phyloP scores from a whole-genome alignment of 2,329 filamentous ascomycete species.

The Alternaria triticina region DNA sequence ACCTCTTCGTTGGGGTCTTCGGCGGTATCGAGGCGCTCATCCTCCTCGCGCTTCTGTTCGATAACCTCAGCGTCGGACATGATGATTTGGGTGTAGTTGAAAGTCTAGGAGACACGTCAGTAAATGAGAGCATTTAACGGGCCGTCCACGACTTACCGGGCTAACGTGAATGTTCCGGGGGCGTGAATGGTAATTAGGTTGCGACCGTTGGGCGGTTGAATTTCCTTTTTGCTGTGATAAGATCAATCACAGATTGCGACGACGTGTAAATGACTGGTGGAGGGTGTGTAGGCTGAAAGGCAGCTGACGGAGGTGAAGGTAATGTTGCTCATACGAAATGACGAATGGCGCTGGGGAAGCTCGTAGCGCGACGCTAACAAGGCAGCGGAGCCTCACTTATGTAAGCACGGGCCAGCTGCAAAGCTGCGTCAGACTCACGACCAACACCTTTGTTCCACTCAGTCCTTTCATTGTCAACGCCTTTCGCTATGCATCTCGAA shows the following conservation, averaged over 20 bases:
- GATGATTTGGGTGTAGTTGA: not conserved
- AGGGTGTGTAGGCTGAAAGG: constrained; percentile 14
- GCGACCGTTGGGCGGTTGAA: not conserved
- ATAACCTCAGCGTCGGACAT: constrained; percentile 41
- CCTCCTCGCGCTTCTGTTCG: constrained; percentile 39
- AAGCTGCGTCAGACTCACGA: not conserved
- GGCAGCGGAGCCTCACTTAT: constrained; percentile 24
- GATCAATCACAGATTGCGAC: constrained; percentile 13
- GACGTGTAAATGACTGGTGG: constrained; percentile 6
- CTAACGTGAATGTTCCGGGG: constrained; percentile 10
- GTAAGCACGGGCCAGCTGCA: constrained; percentile 4
- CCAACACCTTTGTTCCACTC: not conserved
- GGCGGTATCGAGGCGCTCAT: constrained; percentile 43
- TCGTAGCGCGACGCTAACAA: constrained; percentile 22
- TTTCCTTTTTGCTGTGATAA: not conserved
- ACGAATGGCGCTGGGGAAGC: constrained; percentile 23
- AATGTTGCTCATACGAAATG: constrained; percentile 25
- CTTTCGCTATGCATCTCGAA: no score
- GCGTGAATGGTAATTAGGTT: constrained; percentile 2
- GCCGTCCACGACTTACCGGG: constrained; percentile 18
- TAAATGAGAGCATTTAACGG: not conserved
- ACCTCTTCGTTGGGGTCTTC: constrained; percentile 47
- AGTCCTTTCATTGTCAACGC: not conserved
- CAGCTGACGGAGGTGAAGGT: constrained; percentile 18
- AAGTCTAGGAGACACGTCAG: not conserved